A percentile compares a stretch with the other conserved stretches of the same genome.
Evolutionary conservation across 129 eudicot species (phyloP).

Genomic region (Erigeron canadensis): DNA sequence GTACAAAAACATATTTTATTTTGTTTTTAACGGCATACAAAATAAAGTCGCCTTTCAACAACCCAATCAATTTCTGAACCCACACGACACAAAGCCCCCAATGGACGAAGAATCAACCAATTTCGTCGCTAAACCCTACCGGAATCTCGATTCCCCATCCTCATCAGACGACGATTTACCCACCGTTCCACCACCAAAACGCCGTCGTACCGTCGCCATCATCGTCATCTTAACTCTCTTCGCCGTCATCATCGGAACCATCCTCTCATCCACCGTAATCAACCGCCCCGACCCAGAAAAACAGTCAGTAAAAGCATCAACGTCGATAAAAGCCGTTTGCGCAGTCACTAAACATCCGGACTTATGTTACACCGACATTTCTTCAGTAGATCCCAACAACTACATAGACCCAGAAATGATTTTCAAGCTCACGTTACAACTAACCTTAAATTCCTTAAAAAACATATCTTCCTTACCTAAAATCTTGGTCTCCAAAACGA

Average conservation of each 20-base stretch:
- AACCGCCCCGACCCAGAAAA: neutral
- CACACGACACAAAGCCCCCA: no score
- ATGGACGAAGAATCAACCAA: no score
- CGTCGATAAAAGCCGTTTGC: constrained; percentile 53
- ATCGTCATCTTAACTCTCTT: neutral
- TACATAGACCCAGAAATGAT: constrained; percentile 42
- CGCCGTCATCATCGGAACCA: constrained; percentile 7
- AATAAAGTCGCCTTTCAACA: no score
- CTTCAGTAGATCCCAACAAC: constrained; percentile 30
- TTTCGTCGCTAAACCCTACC: no score
- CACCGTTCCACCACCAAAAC: constrained; percentile 5
- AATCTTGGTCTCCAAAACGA: constrained; percentile 34
- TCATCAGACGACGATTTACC: neutral
- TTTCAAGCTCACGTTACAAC: constrained; percentile 53
- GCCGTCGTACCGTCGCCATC: constrained; percentile 5
- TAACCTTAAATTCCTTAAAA: constrained; percentile 30
- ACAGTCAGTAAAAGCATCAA: constrained; percentile 27
- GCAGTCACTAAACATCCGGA: constrained; percentile 62
- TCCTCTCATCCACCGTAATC: neutral
- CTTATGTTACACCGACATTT: constrained; percentile 50
- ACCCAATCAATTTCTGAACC: no score
- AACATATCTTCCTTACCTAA: constrained; percentile 49
- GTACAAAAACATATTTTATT: no score
- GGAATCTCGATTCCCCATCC: no score
- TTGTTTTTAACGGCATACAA: no score